Conservation (phyloP, 306 rosid genomes). For the Castanospermum australe region DNA sequence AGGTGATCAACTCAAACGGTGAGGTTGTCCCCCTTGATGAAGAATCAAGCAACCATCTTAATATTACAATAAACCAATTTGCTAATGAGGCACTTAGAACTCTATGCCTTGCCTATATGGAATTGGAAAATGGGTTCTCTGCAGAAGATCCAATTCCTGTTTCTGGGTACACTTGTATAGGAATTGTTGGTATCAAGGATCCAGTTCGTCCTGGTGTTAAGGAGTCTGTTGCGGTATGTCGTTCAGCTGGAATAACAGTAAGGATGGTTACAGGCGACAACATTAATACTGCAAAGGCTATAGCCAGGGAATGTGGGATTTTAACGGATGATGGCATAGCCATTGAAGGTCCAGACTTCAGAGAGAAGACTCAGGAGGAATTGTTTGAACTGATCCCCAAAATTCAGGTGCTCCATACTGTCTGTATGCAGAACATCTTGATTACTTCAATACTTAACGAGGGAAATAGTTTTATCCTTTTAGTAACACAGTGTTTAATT, state of each 20-base stretch:
- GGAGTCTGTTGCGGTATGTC: slow-evolving; percentile 88
- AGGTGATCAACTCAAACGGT: slow-evolving; percentile 65
- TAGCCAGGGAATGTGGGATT: slow-evolving; percentile 96
- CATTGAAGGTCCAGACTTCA: slow-evolving; percentile 89
- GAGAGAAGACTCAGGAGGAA: slow-evolving; percentile 79
- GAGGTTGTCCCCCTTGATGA: slow-evolving; percentile 69
- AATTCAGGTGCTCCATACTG: slow-evolving; percentile 67
- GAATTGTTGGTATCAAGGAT: slow-evolving; percentile 91
- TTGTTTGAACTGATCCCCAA: slow-evolving; percentile 77
- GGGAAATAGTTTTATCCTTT: slow-evolving; percentile 14
- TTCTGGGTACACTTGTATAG: slow-evolving; percentile 87
- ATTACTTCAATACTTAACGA: not conserved
- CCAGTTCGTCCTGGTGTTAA: slow-evolving; percentile 98
- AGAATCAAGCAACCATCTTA: slow-evolving; percentile 52
- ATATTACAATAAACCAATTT: slow-evolving; percentile 58
- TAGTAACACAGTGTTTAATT: slow-evolving; percentile 12
- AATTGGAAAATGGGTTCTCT: slow-evolving; percentile 62
- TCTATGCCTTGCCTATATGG: slow-evolving; percentile 82
- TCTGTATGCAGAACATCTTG: not conserved
- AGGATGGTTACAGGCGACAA: slow-evolving; percentile 98
- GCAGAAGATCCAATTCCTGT: slow-evolving; percentile 56
- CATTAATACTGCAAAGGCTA: slow-evolving; percentile 91
- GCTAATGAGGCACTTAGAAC: slow-evolving; percentile 93
- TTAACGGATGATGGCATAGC: slow-evolving; percentile 95
- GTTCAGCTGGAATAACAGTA: slow-evolving; percentile 82